Evolutionary conservation across 2,329 filamentous ascomycete species (phyloP), one percentile per base, ranked within the genome.

Genomic region (Botrytis galanthina): DNA sequence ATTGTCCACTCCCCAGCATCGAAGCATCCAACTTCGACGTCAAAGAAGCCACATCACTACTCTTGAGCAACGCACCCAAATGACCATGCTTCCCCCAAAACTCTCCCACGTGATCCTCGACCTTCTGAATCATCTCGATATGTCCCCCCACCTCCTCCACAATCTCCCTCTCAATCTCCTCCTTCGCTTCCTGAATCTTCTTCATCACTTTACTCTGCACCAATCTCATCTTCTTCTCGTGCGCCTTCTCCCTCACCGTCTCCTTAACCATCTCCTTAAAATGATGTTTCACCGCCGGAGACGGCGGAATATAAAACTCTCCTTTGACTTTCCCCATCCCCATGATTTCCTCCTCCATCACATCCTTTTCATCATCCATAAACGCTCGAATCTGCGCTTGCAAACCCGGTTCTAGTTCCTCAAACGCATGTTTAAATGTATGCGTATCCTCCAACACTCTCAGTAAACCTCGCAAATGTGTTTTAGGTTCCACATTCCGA

Each of bases 381-480:
- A 82, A 83, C 1, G 69, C 75, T 9, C 78, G 75, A 32, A 83
- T 78, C 66, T 82, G 78, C 6, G 71, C 67, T 72, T 80, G 78
- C 60, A 81, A 76, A 3, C 77, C 76, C 1, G 75, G 39, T 57
- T 80, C 78, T 9, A 83, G 78, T 48, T 79, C 76, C 12, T 71
- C 73, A 67, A 80, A 80, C 2, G 79, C 80, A 35, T 76, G 69
- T 67, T 77, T 73, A 70, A 79, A 83, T 0, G 75, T 76, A 20
- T 76, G 39, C 4, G 81, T 83, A 9, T 78, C 61, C 63, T 79
- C 68, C 60, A 83, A 79, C 0, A 80, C 78, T 39, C 76, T 77
- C 20, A 83, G 70, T 37, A 82, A 80, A 14, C 77, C 80, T 20
- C 81, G 80, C 12, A 80, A 77, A 71, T 82, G 81, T 10, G 70